Conservation (phyloP, 1,284 basidiomycete species). For the Tylopilus sp. region DNA sequence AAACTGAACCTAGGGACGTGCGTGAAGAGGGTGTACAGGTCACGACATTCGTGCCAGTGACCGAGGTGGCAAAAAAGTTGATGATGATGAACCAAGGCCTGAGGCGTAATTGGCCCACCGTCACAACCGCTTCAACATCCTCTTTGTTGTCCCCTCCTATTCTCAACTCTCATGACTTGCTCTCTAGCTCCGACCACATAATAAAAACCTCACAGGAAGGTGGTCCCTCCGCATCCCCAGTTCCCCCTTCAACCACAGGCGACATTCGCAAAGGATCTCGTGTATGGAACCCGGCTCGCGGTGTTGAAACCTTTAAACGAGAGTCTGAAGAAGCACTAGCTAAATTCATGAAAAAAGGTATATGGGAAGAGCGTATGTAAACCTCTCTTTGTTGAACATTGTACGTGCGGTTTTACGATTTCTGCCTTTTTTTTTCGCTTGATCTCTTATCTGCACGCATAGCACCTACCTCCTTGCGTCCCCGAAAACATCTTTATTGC, state of each 20-base stretch:
- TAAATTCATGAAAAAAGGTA: constrained; percentile 80
- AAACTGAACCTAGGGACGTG: constrained; percentile 38
- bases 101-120: constrained; percentile 50
- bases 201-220: constrained; percentile 7
- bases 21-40: constrained; percentile 39
- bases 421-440: constrained; percentile 8
- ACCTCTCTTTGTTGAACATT: constrained; percentile 4
- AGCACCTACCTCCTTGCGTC: constrained; percentile 11
- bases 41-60: constrained; percentile 18
- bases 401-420: background rate
- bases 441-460: background rate
- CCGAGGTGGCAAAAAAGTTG: constrained; percentile 29
- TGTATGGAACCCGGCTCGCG: constrained; percentile 83
- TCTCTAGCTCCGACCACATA: background rate
- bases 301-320: constrained; percentile 83
- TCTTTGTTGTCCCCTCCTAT: constrained; percentile 6
- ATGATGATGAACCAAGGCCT: constrained; percentile 28
- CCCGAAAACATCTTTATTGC: background rate
- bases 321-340: constrained; percentile 86
- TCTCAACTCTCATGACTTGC: constrained; percentile 3
- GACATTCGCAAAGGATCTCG: constrained; percentile 55
- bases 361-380: constrained; percentile 65
- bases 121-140: constrained; percentile 35
- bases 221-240: constrained; percentile 9
- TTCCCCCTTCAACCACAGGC: constrained; percentile 57